Evolutionary conservation across 331 rosid species (phyloP), one percentile per base, ranked within the genome.

Genomic region (Rosa hybrid): DNA sequence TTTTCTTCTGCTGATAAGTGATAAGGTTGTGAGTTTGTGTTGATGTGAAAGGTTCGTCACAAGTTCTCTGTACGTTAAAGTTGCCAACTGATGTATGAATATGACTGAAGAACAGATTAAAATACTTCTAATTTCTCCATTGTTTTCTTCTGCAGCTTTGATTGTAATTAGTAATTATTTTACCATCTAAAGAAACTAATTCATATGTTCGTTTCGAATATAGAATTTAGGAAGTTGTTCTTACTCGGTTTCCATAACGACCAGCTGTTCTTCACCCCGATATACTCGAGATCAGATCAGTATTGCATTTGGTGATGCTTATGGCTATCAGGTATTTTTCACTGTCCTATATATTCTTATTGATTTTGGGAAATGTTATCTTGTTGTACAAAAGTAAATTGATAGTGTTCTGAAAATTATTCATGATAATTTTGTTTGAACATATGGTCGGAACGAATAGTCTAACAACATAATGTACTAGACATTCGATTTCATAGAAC

Each of bases 261-360:
- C 98, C 27, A 94, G 98, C 90, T 92, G 94, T 74, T 84, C 77
- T 45, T 94, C 98, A 14, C 78, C 97, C 25, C 63, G 79, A 6
- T 90, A 92, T 65, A 94, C 98, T 3, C 86, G 97, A 80, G 98
- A 92, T 80, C 88, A 80, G 9, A 92, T 94, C 84, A 92, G 97
- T 80, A 86, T 94, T 51, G 8, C 91, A 1, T 94, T 94, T 74
- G 97, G 98, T 10, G 97, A 94, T 78, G 97, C 93, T 57, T 86
- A 90, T 78, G 98, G 98, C 71, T 87, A 92, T 78, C 95, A 92
- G 98, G 98, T 94, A 74, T 38, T 41, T 38, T 41, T 63, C 53
- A 4, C 21, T 14, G 21, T 39, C n/a, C 38, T 7, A 57, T 9
- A 38, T 38, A 7, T 34, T 27, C 25, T 6, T 39, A 0, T 14